A percentile compares a stretch with the other conserved stretches of the same genome.
These are phyloP conservation scores for Bocquillonia castaneifolia DNA, from an alignment of 441 rosid genomes.

Conservation along the genomic window DNA sequence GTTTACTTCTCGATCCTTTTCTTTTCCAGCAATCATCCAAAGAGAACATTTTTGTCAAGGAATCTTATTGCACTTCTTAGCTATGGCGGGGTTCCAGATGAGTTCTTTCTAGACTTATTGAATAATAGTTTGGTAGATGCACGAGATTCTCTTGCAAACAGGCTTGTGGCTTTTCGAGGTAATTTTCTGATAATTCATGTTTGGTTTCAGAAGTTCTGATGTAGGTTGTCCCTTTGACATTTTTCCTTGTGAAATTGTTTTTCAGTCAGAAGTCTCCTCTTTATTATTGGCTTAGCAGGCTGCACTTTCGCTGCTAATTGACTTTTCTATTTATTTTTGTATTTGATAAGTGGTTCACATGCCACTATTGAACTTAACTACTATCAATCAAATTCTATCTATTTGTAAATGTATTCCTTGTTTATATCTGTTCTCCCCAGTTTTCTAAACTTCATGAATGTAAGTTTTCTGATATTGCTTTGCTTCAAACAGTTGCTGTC, in stretches of 20 bases:
- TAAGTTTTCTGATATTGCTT: slow-evolving; percentile 13
- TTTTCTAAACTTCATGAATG: neutral
- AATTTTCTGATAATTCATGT: slow-evolving; percentile 2
- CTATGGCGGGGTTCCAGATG: slow-evolving; percentile 66
- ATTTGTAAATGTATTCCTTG: neutral
- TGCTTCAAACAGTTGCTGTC: slow-evolving; percentile 41
- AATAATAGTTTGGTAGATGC: slow-evolving; percentile 45
- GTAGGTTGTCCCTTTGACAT: neutral
- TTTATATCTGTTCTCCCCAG: neutral
- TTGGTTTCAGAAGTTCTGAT: neutral
- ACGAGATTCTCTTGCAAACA: slow-evolving; percentile 31
- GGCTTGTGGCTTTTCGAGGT: slow-evolving; percentile 58
- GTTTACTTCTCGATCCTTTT: slow-evolving; percentile 9
- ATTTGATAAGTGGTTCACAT: too few relatives aligned
- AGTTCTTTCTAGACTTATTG: slow-evolving; percentile 44
- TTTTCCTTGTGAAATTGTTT: neutral
- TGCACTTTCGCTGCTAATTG: too few relatives aligned
- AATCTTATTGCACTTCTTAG: slow-evolving; percentile 57
- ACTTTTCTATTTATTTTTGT: too few relatives aligned
- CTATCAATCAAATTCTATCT: neutral
- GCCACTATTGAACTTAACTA: too few relatives aligned
- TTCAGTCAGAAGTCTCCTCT: too few relatives aligned
- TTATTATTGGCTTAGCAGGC: too few relatives aligned
- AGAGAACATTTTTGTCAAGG: slow-evolving; percentile 40
- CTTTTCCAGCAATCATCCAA: slow-evolving; percentile 45